Evolutionary conservation across 768 basidiomycete species (phyloP).

Genomic region (Lentinula edodes): DNA sequence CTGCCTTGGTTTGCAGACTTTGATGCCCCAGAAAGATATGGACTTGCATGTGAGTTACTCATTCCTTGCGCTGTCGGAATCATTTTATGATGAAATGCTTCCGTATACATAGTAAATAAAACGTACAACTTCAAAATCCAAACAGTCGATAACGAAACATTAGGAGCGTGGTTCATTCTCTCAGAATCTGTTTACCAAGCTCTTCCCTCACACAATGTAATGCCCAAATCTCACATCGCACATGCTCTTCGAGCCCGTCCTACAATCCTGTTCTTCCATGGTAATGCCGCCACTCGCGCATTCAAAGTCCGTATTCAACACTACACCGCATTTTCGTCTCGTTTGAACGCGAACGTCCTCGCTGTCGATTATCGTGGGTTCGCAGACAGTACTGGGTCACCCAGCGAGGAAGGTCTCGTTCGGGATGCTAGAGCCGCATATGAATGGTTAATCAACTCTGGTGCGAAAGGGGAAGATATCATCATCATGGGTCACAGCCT

Average conservation of each 20-base stretch:
- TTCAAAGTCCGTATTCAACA: constrained; percentile 58
- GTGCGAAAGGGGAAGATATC: constrained; percentile 53
- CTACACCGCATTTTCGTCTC: constrained; percentile 61
- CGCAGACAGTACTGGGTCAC: constrained; percentile 77
- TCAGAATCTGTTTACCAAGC: constrained; percentile 59
- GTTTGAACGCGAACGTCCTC: constrained; percentile 70
- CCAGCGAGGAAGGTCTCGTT: constrained; percentile 69
- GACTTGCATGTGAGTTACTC: constrained; percentile 61
- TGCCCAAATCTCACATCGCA: constrained; percentile 38
- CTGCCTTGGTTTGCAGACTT: constrained; percentile 62
- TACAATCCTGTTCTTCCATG: constrained; percentile 89
- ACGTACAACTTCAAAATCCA: constrained; percentile 64
- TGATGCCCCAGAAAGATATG: constrained; percentile 68
- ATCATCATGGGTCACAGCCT: constrained; percentile 84
- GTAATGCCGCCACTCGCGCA: constrained; percentile 82
- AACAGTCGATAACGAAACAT: constrained; percentile 69
- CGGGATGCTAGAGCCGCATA: constrained; percentile 74
- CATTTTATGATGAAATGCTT: neutral
- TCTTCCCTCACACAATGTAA: constrained; percentile 31
- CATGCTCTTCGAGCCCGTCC: constrained; percentile 54
- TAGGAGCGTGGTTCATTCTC: constrained; percentile 86
- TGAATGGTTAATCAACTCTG: constrained; percentile 65
- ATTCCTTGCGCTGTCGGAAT: constrained; percentile 6
- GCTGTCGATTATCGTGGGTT: constrained; percentile 92
- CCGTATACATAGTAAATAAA: constrained; percentile 54